phyloP scores from a whole-genome alignment of 1,284 basidiomycete genomes.

The Ustilago nuda region DNA sequence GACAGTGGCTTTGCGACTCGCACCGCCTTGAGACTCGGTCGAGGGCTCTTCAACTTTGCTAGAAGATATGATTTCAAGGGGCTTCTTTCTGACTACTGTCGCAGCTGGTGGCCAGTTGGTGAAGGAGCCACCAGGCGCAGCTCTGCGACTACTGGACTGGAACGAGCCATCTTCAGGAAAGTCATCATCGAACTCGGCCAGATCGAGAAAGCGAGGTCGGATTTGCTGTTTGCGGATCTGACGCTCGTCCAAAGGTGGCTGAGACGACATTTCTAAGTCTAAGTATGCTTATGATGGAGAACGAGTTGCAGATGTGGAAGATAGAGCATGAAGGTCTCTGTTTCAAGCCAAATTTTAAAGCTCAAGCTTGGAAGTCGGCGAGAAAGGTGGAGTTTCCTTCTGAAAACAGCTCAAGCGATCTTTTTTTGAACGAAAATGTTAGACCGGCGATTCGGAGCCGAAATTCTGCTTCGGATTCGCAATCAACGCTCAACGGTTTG shows the following conservation, averaged over 20 bases:
- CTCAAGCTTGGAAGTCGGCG: conserved; percentile 32
- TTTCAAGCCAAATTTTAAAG: conserved; percentile 12
- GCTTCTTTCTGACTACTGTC: conserved; percentile 42
- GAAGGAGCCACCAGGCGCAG: conserved; percentile 33
- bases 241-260: conserved; percentile 24
- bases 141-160: conserved; percentile 22
- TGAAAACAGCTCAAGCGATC: not conserved
- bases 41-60: conserved; percentile 10
- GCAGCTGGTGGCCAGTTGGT: conserved; percentile 61
- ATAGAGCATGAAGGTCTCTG: not conserved
- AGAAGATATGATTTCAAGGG: conserved; percentile 35
- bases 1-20: conserved; percentile 1
- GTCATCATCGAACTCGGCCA: conserved; percentile 53
- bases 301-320: not conserved
- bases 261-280: conserved; percentile 17
- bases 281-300: not conserved
- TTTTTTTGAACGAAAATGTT: conserved; percentile 10
- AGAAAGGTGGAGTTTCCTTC: conserved; percentile 13
- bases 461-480: conserved; percentile 16
- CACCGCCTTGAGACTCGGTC: not conserved
- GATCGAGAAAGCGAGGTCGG: conserved; percentile 54
- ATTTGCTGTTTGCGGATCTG: conserved; percentile 53
- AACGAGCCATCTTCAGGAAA: conserved; percentile 3
- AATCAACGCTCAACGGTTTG: conserved; percentile 24
- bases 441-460: conserved; percentile 26